Percentiles rank a stretch among this genome's conserved stretches.
Conservation (phyloP, 2,329 filamentous ascomycete genomes). For the Zalaria sp. region DNA sequence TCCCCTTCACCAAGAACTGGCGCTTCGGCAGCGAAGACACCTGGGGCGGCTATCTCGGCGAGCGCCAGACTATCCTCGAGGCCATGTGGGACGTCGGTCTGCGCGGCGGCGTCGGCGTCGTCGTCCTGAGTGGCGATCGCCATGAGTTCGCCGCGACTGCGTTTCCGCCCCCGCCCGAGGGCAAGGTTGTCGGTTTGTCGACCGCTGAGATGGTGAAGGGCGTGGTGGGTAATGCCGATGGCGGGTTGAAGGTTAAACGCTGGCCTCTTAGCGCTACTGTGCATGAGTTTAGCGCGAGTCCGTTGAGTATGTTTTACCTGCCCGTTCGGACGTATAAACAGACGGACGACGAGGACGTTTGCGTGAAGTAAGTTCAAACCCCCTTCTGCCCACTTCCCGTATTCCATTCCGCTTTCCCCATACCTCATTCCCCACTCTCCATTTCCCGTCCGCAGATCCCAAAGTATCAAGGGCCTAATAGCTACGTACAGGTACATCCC, state of each 20-base stretch:
- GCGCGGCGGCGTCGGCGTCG: slow-evolving; percentile 55
- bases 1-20: slow-evolving; percentile 98
- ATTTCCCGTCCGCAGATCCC: too few relatives aligned
- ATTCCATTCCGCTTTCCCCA: not conserved
- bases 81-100: slow-evolving; percentile 83
- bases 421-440: not conserved
- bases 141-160: slow-evolving; percentile 92
- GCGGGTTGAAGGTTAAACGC: slow-evolving; percentile 2
- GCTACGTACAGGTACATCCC: slow-evolving; percentile 50
- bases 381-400: not conserved
- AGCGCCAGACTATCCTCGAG: slow-evolving; percentile 67
- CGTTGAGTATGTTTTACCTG: slow-evolving; percentile 86
- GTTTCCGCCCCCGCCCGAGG: slow-evolving; percentile 42
- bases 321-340: slow-evolving; percentile 75
- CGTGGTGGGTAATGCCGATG: not conserved
- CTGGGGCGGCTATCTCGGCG: slow-evolving; percentile 80
- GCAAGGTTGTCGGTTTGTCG: slow-evolving; percentile 21
- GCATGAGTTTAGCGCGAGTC: slow-evolving; percentile 85
- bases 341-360: slow-evolving; percentile 65
- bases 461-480: too few relatives aligned
- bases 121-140: slow-evolving; percentile 82
- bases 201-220: slow-evolving; percentile 10
- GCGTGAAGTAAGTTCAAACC: slow-evolving; percentile 55
- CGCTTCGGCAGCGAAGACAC: slow-evolving; percentile 76
- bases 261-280: slow-evolving; percentile 54